Evolutionary conservation across 495 filamentous ascomycete genomes (phyloP), one percentile per base, ranked within the genome.

Genomic region (Daldinia vernicosa): DNA sequence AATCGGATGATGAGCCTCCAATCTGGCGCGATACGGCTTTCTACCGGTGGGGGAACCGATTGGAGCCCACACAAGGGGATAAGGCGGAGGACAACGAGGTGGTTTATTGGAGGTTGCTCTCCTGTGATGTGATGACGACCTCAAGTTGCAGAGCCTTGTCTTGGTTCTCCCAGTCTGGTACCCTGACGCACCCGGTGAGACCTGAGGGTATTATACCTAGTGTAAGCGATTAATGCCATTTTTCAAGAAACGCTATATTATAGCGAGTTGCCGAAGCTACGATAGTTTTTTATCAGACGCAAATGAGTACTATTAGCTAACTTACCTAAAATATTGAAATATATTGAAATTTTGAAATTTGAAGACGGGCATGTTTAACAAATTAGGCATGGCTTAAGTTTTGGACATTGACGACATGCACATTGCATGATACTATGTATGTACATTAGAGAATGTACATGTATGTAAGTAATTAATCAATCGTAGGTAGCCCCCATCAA

Each of bases 11-110:
- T 69, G 52, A 73, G 65, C 60, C 70, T 66, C 51, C 60, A 58
- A 53, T 28, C 65, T 67, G 57, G 52, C 37, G 55, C 60, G 60
- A 71, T 63, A 63, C 51, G 35, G 64, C 55, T 62, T 63, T 45
- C 19, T 0, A 4, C 64, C 70, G 70, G 70, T 62, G 60, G 65
- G 54, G 70, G 43, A 69, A 69, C 70, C 70, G 70, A 73, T 73
- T 73, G 70, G 70, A 66, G 70, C 66, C 70, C 70, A 61, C 65
- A 40, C 30, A 17, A 28, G 61, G 52, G 60, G 60, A 69, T 73
- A 68, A 69, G 56, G 65, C 64, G 64, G 61, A 64, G 51, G 61
- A 61, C 40, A 65, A 60, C 30, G 37, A 63, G 22, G 27, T 39
- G 59, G 30, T 33, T 19, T 37, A 52, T 67, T 51, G 40, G 51